phyloP scores from a whole-genome alignment of 129 eudicot genomes.

The Flaveria linearis region DNA sequence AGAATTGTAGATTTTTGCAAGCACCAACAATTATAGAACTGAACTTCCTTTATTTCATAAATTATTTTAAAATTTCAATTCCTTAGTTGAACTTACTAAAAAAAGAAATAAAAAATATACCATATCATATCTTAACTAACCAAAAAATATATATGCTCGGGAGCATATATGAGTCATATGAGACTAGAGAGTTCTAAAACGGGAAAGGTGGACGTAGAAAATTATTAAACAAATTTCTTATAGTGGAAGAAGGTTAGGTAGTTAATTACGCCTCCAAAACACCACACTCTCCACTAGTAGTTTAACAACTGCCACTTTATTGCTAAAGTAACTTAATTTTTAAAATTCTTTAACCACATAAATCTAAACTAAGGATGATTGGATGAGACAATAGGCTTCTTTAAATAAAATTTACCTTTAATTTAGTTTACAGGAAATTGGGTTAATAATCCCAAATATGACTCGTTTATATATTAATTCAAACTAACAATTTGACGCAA shows the following conservation, averaged over 20 bases:
- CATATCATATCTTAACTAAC: slow-evolving; percentile 22
- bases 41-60: not conserved
- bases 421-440: too few species aligned
- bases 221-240: slow-evolving; percentile 25
- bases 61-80: not conserved
- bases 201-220: slow-evolving; percentile 25
- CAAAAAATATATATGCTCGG: not conserved
- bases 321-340: not conserved
- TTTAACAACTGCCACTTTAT: slow-evolving; percentile 35
- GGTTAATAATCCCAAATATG: too few species aligned
- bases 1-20: not conserved
- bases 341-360: not conserved
- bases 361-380: not conserved
- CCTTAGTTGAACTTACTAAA: not conserved
- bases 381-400: not conserved
- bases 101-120: not conserved
- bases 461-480: too few species aligned
- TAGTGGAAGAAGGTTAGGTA: slow-evolving; percentile 33
- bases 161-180: slow-evolving; percentile 19
- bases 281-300: slow-evolving; percentile 25
- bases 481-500: too few species aligned
- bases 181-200: slow-evolving; percentile 20
- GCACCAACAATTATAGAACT: not conserved
- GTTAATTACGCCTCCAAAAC: slow-evolving; percentile 29
- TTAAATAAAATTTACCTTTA: not conserved